Evolutionary conservation across 495 filamentous ascomycete species (phyloP), one percentile per base, ranked within the genome.

Genomic region (Xylaria telfairii): DNA sequence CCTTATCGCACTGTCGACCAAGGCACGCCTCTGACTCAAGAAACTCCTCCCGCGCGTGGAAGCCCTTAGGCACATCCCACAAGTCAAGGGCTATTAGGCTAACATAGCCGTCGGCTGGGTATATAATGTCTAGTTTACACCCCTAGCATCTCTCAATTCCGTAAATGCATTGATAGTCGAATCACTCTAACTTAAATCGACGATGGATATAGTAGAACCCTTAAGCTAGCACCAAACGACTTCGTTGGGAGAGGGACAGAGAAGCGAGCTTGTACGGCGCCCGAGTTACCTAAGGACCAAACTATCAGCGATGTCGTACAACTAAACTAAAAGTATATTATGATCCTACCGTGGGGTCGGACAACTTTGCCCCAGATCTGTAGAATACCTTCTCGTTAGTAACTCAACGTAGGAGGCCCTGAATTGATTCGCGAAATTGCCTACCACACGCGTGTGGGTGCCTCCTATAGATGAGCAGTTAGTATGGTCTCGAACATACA

Each of bases 161-260:
- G n/a, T n/a, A 46, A 39, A 37, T 39, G 24, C 12, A 68, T 47
- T 24, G 13, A 44, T 47, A 34, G 49, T 67, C 19, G 34, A 67
- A 42, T 44, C 32, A 34, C 12, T 67, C 6, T 15, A 37, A 21
- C 21, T 74, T 86, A 86, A 80, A 87, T 87, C 72, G 83, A 81
- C 67, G 92, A 97, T 83, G 95, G 95, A 87, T 97, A 98, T 80
- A 98, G 89, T 93, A 98, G 97, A 80, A 98, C 89, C 80, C 95
- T 88, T 81, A 97, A 91, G 73, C 92, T 92, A 74, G 94, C 95
- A 83, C 95, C 95, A 86, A 98, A 96, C 77, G 92, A 91, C 86
- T 92, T 93, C 67, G 95, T 89, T 74, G 95, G 95, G 73, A 97
- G 92, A 84, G 97, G 97, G 85, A 86, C 83, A 82, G 90, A 88